Evolutionary conservation across 2,329 filamentous ascomycete genomes (phyloP), one percentile per base, ranked within the genome.

Genomic region (Aspergillus sp.): DNA sequence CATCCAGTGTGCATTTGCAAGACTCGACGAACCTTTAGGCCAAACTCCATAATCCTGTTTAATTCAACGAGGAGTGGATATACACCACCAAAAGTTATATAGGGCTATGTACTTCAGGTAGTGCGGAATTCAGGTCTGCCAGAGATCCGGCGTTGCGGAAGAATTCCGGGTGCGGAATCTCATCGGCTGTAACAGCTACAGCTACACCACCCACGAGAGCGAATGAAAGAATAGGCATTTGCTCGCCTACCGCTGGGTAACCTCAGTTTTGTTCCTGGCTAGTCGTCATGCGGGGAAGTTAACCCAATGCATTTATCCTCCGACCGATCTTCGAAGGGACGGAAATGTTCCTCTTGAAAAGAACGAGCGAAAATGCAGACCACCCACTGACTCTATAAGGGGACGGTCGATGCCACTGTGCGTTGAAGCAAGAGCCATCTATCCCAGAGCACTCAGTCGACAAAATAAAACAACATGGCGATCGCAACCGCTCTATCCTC

Each of bases 391-490:
- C 25, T 37, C 6, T 37, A 37, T 37, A 37, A 37, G 33, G 33
- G n/a, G 13, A 10, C 33, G n/a, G n/a, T 3, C 17, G 33, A 37
- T 37, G 33, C 33, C n/a, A 37, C 25, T 30, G 10, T 27, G 25
- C 9, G 33, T 17, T 35, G n/a, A 17, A 35, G 13, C 33, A 17
- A n/a, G 10, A 17, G n/a, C 33, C 13, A 17, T 35, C 13, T 17
- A 7, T 20, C 17, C 5, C 9, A 12, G 19, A 39, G 19, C 19
- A 39, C 19, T 39, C 37, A 39, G 6, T 39, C 15, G 17, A 17
- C 17, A 7, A 19, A 41, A 38, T n/a, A 41, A 17, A 47, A 17
- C 44, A 54, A 17, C 41, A 66, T 66, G 64, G 61, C 63, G 2
- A 57, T 65, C 39, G 52, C 55, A 44, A 47, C 51, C 38, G 52